phyloP scores from a whole-genome alignment of 2,329 filamentous ascomycete genomes.

The Paradendryphiella salina region DNA sequence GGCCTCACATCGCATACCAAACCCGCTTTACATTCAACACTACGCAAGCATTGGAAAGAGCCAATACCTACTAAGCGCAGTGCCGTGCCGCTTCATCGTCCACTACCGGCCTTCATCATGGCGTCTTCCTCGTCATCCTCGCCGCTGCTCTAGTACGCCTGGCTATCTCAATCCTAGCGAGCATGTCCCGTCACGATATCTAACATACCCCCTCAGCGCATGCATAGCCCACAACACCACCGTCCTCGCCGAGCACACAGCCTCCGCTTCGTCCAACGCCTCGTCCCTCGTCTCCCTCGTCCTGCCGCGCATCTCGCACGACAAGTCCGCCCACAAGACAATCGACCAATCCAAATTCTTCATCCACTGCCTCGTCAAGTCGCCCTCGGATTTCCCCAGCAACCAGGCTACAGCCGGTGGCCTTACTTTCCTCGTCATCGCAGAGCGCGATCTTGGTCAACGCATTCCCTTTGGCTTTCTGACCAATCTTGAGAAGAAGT shows the following conservation, averaged over 20 bases:
- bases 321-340: constrained; percentile 80
- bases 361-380: constrained; percentile 93
- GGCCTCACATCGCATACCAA: constrained; percentile 12
- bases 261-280: constrained; percentile 78
- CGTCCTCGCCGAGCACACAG: constrained; percentile 90
- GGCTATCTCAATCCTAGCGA: neutral
- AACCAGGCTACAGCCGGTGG: constrained; percentile 67
- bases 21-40: neutral
- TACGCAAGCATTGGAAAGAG: neutral
- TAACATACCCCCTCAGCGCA: constrained; percentile 59
- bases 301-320: constrained; percentile 90
- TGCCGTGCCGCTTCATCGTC: neutral
- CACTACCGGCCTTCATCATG: constrained; percentile 30
- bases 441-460: constrained; percentile 76
- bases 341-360: constrained; percentile 90
- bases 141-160: constrained; percentile 46
- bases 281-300: constrained; percentile 89
- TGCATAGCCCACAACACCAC: constrained; percentile 94
- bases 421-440: constrained; percentile 89
- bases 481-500: constrained; percentile 85
- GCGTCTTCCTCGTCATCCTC: constrained; percentile 46
- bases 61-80: neutral
- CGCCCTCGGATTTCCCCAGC: constrained; percentile 66
- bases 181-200: neutral
- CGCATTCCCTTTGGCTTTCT: constrained; percentile 93